Evolutionary conservation across 148 eudicot genomes (phyloP), one percentile per base, ranked within the genome.

Genomic region (Vaccinium corymbosum): DNA sequence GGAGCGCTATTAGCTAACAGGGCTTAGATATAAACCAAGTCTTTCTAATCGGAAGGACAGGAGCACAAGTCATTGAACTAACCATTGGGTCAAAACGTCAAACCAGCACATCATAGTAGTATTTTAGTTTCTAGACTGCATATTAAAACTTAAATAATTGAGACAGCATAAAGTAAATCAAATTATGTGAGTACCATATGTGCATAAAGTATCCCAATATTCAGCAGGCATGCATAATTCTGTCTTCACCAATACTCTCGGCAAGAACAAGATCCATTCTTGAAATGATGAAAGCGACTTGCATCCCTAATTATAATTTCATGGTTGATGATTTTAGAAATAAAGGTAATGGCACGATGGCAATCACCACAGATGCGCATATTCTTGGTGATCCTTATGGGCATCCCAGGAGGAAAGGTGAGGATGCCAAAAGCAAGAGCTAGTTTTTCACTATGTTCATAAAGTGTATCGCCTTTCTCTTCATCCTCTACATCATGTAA

Each of bases 401-500:
- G 93, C 78, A 87, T 51, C 76, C 95, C 93, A 57, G 92, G 87
- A 64, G 90, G 59, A 76, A 92, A 86, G 25, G 93, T 93, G 13
- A 94, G 89, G 49, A 92, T 87, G 57, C 91, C 95, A 91, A 90
- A 94, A 53, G 94, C 93, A 87, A 94, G 93, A 46, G 98, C 98
- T 91, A 94, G 81, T 78, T 92, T 94, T 85, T 94, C 98, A 84
- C 98, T 93, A 79, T 94, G 98, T 81, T 90, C 95, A 82, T 90
- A 80, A 71, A 93, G 90, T 80, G 91, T 87, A 88, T 90, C 92
- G 29, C 91, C 85, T 89, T 94, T 94, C 87, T 94, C 98, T 88
- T 94, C 95, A 56, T 94, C 98, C 86, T 93, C 95, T 29, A 94
- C 98, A 86, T 94, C 98, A 87, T 93, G 95, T 3, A 94, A 89